Evolutionary conservation across 768 basidiomycete species (phyloP).

Genomic region (Stropharia rugosoannulata): DNA sequence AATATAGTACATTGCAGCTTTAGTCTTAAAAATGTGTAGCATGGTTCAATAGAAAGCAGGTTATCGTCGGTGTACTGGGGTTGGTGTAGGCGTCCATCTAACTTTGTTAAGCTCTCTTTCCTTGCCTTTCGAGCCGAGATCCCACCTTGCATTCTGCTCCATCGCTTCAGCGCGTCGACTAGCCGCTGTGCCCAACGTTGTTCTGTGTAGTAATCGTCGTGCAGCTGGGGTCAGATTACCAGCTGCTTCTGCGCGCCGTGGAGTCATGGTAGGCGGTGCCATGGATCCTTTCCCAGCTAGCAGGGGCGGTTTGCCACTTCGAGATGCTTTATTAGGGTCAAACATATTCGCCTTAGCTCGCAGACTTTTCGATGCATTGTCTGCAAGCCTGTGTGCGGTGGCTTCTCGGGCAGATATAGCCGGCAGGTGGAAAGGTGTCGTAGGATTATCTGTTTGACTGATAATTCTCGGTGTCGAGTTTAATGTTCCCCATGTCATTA

Average conservation of each 20-base stretch:
- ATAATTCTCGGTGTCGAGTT: constrained; percentile 90
- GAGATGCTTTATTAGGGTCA: constrained; percentile 37
- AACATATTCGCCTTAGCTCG: constrained; percentile 72
- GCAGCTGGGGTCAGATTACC: constrained; percentile 89
- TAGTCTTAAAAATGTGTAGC: neutral
- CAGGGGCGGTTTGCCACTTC: constrained; percentile 27
- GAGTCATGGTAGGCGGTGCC: constrained; percentile 81
- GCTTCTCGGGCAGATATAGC: constrained; percentile 78
- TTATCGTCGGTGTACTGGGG: constrained; percentile 32
- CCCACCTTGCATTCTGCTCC: constrained; percentile 60
- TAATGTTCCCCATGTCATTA: constrained; percentile 98
- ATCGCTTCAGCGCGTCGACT: constrained; percentile 67
- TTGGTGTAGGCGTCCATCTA: constrained; percentile 81
- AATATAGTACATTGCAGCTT: neutral
- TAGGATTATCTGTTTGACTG: constrained; percentile 30
- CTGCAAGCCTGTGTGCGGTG: constrained; percentile 80
- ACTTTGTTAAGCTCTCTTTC: constrained; percentile 65
- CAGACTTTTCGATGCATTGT: constrained; percentile 77
- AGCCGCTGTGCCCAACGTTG: constrained; percentile 63
- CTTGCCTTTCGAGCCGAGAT: constrained; percentile 38
- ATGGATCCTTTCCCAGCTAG: constrained; percentile 54
- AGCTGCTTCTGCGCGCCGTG: constrained; percentile 66
- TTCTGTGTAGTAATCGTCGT: constrained; percentile 69
- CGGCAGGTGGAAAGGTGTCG: constrained; percentile 76
- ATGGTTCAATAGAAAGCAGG: neutral